Evolutionary conservation across 768 basidiomycete genomes (phyloP), one percentile per base, ranked within the genome.

Genomic region (Lentinula edodes): DNA sequence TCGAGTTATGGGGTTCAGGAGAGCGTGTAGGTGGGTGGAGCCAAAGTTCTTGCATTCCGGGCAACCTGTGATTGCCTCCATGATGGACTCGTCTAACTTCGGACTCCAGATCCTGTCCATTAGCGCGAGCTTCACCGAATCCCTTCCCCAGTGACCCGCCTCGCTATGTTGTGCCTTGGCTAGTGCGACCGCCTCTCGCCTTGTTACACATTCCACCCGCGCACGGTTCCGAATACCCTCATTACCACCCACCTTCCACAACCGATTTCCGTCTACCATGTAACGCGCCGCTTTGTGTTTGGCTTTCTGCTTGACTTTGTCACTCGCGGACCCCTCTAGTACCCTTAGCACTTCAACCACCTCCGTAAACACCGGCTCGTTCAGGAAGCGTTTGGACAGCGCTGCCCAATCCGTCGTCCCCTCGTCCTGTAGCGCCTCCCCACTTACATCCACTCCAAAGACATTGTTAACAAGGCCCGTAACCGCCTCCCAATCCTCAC

Each of bases 1-100:
- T n/a, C 64, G 56, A 6, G 57, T 59, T 15, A 65, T 74, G 0
- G 74, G 78, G 38, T 76, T 64, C 6, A 78, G 64, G 0, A 79
- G 71, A 0, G 74, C 61, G 32, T 34, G 62, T 56, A 57, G 32
- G 54, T 60, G 62, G 16, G 48, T 54, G 43, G 8, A 56, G 13
- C 20, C 52, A 5, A 54, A 54, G 35, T 53, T 43, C 54, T 63
- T 46, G 55, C 65, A 28, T 9, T 57, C 36, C 0, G 52, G 60
- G 46, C 73, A 75, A 10, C 67, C 41, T 4, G 9, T 35, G 53
- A 73, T 70, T 4, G 66, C 69, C 6, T 53, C 52, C 4, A 62
- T 32, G 38, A 70, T 69, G 9, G 67, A 66, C n/a, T 42, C 36
- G 42, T 72, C 69, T 0, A 71, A 69, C 59, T 3, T 72, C 15